phyloP scores from a whole-genome alignment of 2,329 filamentous ascomycete species.

The Scolecobasidium constrictum region DNA sequence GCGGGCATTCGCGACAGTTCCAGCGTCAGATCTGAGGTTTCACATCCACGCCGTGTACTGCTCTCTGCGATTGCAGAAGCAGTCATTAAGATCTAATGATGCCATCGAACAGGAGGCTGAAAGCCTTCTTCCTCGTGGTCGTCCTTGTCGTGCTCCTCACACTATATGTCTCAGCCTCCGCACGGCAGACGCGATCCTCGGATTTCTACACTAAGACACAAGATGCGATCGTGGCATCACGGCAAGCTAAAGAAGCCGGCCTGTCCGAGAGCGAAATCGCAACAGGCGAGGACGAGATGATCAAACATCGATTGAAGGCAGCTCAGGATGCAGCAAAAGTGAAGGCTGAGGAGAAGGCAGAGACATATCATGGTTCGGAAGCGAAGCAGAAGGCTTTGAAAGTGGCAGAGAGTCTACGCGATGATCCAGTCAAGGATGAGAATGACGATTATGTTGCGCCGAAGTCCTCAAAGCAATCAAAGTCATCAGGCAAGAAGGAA shows the following conservation, averaged over 20 bases:
- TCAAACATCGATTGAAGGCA: conserved; percentile 50
- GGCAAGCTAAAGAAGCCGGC: conserved; percentile 30
- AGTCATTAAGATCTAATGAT: conserved; percentile 2
- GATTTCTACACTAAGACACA: conserved; percentile 51
- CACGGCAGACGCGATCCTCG: conserved; percentile 39
- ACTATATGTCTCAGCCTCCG: conserved; percentile 61
- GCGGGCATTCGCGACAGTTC: no score
- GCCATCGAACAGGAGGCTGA: conserved; percentile 45
- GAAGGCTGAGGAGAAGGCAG: conserved; percentile 54
- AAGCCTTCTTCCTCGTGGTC: conserved; percentile 53
- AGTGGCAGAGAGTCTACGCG: conserved; percentile 12
- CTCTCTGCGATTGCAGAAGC: background rate
- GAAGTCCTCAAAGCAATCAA: conserved; percentile 7
- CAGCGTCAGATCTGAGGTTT: no score
- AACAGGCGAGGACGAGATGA: conserved; percentile 43
- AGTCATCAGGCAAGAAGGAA: conserved; percentile 12
- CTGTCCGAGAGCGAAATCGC: conserved; percentile 41
- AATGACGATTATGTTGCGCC: conserved; percentile 10
- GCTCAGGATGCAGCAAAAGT: conserved; percentile 61
- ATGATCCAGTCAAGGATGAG: no score
- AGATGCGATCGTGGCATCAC: conserved; percentile 31
- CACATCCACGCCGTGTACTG: no score
- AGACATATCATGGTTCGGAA: conserved; percentile 30
- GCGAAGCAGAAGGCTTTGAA: conserved; percentile 17
- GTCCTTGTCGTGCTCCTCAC: conserved; percentile 54